Evolutionary conservation across 2,329 filamentous ascomycete genomes (phyloP).

Genomic region (Diplodia scrobiculata): DNA sequence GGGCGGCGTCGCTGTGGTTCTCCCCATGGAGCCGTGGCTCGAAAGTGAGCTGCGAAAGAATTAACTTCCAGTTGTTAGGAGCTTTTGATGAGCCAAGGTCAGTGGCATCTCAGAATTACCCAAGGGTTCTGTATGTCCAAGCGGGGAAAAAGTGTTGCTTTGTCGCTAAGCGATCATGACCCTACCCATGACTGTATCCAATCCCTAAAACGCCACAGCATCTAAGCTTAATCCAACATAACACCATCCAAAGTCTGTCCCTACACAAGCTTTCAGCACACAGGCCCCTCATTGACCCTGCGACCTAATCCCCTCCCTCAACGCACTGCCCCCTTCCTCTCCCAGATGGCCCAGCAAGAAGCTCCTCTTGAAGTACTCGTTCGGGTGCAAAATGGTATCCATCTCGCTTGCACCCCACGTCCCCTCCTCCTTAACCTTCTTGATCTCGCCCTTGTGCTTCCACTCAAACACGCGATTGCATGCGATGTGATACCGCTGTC

Average conservation of each 20-base stretch:
- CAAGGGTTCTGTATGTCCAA: not conserved
- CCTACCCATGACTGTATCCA: not conserved
- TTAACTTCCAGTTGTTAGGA: too few relatives aligned
- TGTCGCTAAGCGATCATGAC: not conserved
- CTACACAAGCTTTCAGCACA: not conserved
- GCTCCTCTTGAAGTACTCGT: constrained; percentile 96
- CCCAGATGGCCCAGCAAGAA: constrained; percentile 82
- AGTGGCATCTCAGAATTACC: not conserved
- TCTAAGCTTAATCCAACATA: not conserved
- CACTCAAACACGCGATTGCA: constrained; percentile 96
- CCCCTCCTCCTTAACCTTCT: constrained; percentile 54
- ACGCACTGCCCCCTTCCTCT: constrained; percentile 41
- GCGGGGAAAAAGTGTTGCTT: not conserved
- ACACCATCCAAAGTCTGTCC: not conserved
- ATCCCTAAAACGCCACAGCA: not conserved
- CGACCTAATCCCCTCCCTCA: constrained; percentile 22
- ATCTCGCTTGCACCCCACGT: constrained; percentile 66
- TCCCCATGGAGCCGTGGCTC: too few relatives aligned
- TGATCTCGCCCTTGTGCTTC: constrained; percentile 66
- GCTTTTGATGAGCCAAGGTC: not conserved
- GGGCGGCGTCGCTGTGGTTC: too few relatives aligned
- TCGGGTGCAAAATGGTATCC: constrained; percentile 95
- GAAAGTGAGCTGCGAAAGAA: too few relatives aligned
- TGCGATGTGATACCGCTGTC: constrained; percentile 87
- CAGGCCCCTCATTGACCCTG: not conserved